Evolutionary conservation across 257 asterid genomes (phyloP), one percentile per base, ranked within the genome.

Genomic region (Pogostemon cablin): DNA sequence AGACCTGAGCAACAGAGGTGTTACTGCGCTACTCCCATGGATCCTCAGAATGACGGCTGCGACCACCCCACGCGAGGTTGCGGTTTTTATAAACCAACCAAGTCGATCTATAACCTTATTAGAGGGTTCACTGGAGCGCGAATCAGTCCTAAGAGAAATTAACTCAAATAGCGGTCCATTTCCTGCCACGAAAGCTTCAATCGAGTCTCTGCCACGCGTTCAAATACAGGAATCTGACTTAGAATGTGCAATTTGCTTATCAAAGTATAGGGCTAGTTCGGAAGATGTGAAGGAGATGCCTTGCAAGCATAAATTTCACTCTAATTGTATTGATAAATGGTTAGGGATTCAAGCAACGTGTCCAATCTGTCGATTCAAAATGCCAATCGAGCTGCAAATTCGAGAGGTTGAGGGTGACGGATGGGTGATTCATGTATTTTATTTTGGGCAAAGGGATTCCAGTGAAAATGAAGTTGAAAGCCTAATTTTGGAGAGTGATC

Each of bases 171-270:
- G 70, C 1, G 86, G 80, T 11, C 77, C 72, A 2, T 38, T 67
- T n/a, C 95, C 96, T 35, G 95, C 92, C 0, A 69, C 96, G 0
- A 81, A 76, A 65, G 83, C 83, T 3, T 86, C 95, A 25, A 87
- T 89, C 11, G 86, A 81, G 1, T 66, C 87, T 9, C 58, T 89
- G 78, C 87, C 87, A 15, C 54, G 58, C 25, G 83, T 85, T 4
- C 12, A 41, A 42, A 48, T 82, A 2, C 17, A 38, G 39, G 91
- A 83, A 6, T 63, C 61, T 8, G 93, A 81, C 20, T 11, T 17
- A 62, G 88, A 87, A 66, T 89, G 96, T 52, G 66, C 87, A 54
- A 83, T 89, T 42, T 89, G 96, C 72, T 72, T 89, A 15, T 9
- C 78, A 9, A 91, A 83, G 72, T 85, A 70, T 64, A 82, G 71